Percentiles rank a stretch among this genome's conserved stretches.
phyloP scores from a whole-genome alignment of 1,139 yeast genomes.

The Schizosaccharomyces versatilis region DNA sequence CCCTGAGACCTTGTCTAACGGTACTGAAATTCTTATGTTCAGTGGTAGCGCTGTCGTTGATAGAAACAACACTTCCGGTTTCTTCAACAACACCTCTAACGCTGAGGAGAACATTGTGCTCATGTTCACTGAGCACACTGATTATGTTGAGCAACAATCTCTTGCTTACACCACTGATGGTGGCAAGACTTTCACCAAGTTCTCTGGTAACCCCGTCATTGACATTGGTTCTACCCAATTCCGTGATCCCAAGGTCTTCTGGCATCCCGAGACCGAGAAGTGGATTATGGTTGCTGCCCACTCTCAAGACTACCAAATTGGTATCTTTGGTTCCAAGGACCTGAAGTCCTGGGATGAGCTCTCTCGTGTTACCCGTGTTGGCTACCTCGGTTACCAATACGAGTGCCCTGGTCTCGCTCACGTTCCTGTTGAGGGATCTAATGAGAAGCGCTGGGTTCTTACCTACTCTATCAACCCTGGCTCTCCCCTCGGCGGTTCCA shows the following conservation, averaged over 20 bases:
- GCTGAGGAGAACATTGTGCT: constrained; percentile 18
- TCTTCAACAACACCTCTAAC: constrained; percentile 18
- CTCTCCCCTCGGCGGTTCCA: constrained; percentile 22
- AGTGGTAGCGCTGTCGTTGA: constrained; percentile 23
- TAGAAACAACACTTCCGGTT: constrained; percentile 21
- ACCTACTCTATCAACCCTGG: constrained; percentile 23
- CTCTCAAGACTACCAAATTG: constrained; percentile 20
- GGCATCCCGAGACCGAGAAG: constrained; percentile 19
- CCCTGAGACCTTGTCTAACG: constrained; percentile 17
- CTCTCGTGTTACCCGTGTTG: constrained; percentile 19
- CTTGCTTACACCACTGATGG: constrained; percentile 21
- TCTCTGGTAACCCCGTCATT: constrained; percentile 20
- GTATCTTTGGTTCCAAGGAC: constrained; percentile 19
- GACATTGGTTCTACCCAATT: constrained; percentile 19
- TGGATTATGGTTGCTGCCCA: constrained; percentile 23
- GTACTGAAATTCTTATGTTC: constrained; percentile 15
- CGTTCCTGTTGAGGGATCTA: constrained; percentile 16
- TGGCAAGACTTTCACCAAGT: constrained; percentile 20
- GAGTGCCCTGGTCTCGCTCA: constrained; percentile 22
- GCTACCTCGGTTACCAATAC: constrained; percentile 21
- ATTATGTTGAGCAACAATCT: constrained; percentile 17
- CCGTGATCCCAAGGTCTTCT: constrained; percentile 25
- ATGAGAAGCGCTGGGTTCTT: constrained; percentile 20
- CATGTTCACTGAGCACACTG: constrained; percentile 17
- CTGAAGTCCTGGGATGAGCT: constrained; percentile 19